phyloP scores from a whole-genome alignment of 208 protist genomes.

The Leishmania braziliensis region DNA sequence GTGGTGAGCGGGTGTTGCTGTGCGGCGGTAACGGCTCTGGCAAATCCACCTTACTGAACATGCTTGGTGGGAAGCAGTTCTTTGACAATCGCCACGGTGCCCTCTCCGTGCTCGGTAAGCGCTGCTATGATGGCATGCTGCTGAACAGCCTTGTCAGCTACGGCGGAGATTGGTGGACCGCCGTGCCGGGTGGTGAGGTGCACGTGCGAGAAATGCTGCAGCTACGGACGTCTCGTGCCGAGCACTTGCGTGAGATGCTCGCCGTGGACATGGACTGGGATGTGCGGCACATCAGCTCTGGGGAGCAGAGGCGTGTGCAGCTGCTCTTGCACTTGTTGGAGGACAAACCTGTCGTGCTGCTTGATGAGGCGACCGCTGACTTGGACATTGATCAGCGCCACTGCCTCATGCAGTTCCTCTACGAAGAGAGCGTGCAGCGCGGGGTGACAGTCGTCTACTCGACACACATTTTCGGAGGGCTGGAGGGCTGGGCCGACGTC shows the following conservation, averaged over 20 bases:
- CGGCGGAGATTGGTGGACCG: slow-evolving; percentile 80
- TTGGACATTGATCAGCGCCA: slow-evolving; percentile 90
- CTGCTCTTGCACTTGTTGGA: slow-evolving; percentile 74
- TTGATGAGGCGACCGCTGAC: slow-evolving; percentile 93
- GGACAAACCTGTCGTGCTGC: slow-evolving; percentile 69
- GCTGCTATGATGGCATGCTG: slow-evolving; percentile 82
- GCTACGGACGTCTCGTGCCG: slow-evolving; percentile 49
- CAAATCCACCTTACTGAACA: slow-evolving; percentile 94
- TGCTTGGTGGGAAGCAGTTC: slow-evolving; percentile 89
- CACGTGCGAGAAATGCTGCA: slow-evolving; percentile 69
- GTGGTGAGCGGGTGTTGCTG: slow-evolving; percentile 81
- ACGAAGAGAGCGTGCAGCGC: slow-evolving; percentile 72
- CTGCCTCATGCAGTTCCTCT: slow-evolving; percentile 81
- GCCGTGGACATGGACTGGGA: slow-evolving; percentile 85
- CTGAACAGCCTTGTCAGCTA: slow-evolving; percentile 66
- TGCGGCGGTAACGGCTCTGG: slow-evolving; percentile 95
- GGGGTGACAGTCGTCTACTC: slow-evolving; percentile 90
- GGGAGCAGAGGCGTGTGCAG: slow-evolving; percentile 89
- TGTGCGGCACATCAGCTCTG: slow-evolving; percentile 78
- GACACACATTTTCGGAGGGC: slow-evolving; percentile 93
- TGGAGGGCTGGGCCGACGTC: slow-evolving; percentile 81
- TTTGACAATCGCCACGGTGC: slow-evolving; percentile 57
- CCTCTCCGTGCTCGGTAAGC: slow-evolving; percentile 67
- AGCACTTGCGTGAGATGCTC: slow-evolving; percentile 58
- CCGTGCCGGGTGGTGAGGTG: slow-evolving; percentile 71